These are phyloP conservation scores for Corylus heterophylla DNA, from an alignment of 306 rosid species.

Conservation along the genomic window DNA sequence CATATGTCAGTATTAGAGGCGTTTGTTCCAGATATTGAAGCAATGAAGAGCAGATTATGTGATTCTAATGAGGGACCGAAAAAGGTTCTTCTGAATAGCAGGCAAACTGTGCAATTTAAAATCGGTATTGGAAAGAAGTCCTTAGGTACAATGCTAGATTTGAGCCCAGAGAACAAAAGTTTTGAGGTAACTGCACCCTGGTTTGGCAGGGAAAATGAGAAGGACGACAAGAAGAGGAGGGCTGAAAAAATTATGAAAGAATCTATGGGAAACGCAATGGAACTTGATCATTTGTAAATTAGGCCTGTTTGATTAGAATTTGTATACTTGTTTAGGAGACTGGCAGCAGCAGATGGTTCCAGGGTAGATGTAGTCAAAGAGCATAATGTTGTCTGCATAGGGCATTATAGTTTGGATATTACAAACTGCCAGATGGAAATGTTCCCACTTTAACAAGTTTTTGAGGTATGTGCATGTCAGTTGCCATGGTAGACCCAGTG, in stretches of 20 bases:
- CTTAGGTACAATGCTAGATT: slow-evolving; percentile 45
- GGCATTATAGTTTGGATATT: slow-evolving; percentile 51
- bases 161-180: slow-evolving; percentile 41
- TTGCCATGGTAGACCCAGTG: slow-evolving; percentile 45
- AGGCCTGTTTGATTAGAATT: slow-evolving; percentile 53
- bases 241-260: slow-evolving; percentile 79
- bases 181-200: slow-evolving; percentile 43
- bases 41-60: slow-evolving; percentile 41
- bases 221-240: slow-evolving; percentile 74
- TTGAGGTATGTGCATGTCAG: slow-evolving; percentile 70
- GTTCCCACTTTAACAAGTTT: slow-evolving; percentile 50
- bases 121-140: slow-evolving; percentile 61
- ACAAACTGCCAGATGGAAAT: slow-evolving; percentile 53
- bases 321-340: slow-evolving; percentile 72
- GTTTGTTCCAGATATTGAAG: slow-evolving; percentile 82
- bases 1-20: slow-evolving; percentile 61
- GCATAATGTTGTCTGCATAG: slow-evolving; percentile 47
- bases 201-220: slow-evolving; percentile 58
- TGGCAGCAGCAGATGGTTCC: slow-evolving; percentile 59
- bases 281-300: slow-evolving; percentile 72
- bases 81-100: slow-evolving; percentile 41
- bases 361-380: slow-evolving; percentile 47
- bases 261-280: slow-evolving; percentile 68
- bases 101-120: slow-evolving; percentile 67
- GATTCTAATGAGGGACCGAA: slow-evolving; percentile 48